Conservation (phyloP, 305 asterid species). For the Euphrasia arctica region DNA sequence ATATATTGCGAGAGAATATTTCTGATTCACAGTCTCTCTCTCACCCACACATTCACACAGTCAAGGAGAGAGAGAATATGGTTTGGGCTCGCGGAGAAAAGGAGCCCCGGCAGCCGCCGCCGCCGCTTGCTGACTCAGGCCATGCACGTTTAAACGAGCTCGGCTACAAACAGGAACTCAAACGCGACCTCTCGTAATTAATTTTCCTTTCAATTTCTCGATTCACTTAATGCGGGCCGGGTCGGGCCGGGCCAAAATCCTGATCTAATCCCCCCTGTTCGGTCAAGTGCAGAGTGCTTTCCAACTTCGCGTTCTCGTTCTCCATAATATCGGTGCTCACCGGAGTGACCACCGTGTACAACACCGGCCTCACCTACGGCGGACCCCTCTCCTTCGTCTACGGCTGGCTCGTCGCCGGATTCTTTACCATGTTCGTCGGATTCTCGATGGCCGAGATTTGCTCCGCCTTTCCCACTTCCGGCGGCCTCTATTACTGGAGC, state of each 20-base stretch:
- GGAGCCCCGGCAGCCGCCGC: slow-evolving; percentile 29
- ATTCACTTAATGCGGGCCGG: background rate
- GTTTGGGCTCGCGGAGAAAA: slow-evolving; percentile 33
- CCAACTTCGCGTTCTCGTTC: slow-evolving; percentile 87
- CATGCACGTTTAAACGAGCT: slow-evolving; percentile 82
- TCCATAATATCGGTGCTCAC: slow-evolving; percentile 81
- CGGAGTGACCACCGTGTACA: slow-evolving; percentile 80
- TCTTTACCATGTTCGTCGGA: slow-evolving; percentile 77
- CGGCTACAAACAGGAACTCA: slow-evolving; percentile 97
- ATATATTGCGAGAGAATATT: too few relatives aligned
- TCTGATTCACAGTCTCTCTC: slow-evolving; percentile 8
- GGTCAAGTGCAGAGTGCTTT: slow-evolving; percentile 55
- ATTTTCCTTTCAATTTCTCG: background rate
- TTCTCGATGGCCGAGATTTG: slow-evolving; percentile 94
- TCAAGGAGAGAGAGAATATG: slow-evolving; percentile 30
- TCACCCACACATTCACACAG: slow-evolving; percentile 4
- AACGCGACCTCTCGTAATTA: slow-evolving; percentile 92
- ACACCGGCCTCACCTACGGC: slow-evolving; percentile 76
- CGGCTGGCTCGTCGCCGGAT: slow-evolving; percentile 85
- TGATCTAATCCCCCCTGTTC: background rate
- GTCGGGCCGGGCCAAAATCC: too few relatives aligned
- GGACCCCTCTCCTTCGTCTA: slow-evolving; percentile 76
- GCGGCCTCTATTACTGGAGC: slow-evolving; percentile 96
- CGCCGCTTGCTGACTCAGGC: slow-evolving; percentile 58
- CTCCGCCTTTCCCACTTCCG: slow-evolving; percentile 91